Percentiles rank a stretch among this genome's conserved stretches.
phyloP scores from a whole-genome alignment of 805 yeast species.

The Schizosaccharomyces lindneri region DNA sequence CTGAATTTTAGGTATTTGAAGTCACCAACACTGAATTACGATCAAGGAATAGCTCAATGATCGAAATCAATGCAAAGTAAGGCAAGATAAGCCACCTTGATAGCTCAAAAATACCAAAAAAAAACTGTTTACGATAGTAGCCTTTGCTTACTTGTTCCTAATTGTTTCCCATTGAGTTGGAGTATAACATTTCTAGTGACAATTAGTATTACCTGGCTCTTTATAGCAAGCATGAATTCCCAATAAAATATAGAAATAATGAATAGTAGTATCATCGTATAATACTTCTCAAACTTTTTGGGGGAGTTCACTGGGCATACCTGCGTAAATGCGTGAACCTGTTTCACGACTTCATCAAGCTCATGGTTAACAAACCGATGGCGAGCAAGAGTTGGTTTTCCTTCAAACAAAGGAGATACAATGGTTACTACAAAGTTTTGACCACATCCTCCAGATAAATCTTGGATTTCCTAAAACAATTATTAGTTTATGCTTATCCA shows the following conservation, averaged over 20 bases:
- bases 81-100: too few species aligned
- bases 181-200: not conserved
- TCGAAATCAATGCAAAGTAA: too few species aligned
- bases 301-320: slow-evolving; percentile 22
- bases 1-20: too few species aligned
- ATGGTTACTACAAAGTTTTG: slow-evolving; percentile 88
- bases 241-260: not conserved
- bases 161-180: not conserved
- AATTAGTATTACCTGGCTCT: too few species aligned
- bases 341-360: slow-evolving; percentile 59
- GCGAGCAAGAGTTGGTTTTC: slow-evolving; percentile 64
- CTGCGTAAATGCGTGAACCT: slow-evolving; percentile 88
- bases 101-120: too few species aligned
- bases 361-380: slow-evolving; percentile 65
- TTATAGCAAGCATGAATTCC: too few species aligned
- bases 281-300: not conserved
- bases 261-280: too few species aligned
- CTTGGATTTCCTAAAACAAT: slow-evolving; percentile 1
- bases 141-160: not conserved
- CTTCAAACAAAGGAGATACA: slow-evolving; percentile 44
- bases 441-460: slow-evolving; percentile 63
- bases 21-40: too few species aligned
- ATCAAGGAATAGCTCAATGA: too few species aligned
- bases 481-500: not conserved
- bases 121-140: too few species aligned